phyloP scores from a whole-genome alignment of 2,329 filamentous ascomycete species.

The Chaetomium olivaceum region DNA sequence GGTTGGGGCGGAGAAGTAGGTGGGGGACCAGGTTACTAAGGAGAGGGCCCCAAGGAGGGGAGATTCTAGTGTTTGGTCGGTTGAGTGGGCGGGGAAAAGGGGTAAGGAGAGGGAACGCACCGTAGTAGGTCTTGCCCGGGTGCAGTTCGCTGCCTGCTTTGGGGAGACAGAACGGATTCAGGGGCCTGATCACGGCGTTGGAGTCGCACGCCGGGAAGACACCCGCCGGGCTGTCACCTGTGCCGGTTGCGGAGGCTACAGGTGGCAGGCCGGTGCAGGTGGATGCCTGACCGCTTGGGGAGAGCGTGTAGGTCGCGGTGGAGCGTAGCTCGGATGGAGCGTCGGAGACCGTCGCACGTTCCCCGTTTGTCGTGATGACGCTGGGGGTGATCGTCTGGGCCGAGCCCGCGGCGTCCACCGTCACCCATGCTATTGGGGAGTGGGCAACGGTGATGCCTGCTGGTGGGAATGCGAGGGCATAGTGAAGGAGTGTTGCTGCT shows the following conservation, averaged over 20 bases:
- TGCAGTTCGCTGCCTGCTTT: slow-evolving; percentile 35
- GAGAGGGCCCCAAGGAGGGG: not conserved
- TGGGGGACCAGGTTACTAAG: slow-evolving; percentile 40
- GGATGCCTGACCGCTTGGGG: slow-evolving; percentile 29
- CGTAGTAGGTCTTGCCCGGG: slow-evolving; percentile 39
- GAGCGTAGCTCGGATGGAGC: slow-evolving; percentile 36
- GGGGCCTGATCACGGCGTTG: slow-evolving; percentile 31
- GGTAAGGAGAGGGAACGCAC: slow-evolving; percentile 27
- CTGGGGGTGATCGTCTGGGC: slow-evolving; percentile 37
- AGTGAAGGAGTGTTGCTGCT: slow-evolving; percentile 32
- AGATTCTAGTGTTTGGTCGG: not conserved
- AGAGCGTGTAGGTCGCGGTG: slow-evolving; percentile 37
- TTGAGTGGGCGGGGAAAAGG: not conserved
- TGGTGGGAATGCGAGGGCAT: slow-evolving; percentile 29
- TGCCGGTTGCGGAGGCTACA: slow-evolving; percentile 36
- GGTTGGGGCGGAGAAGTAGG: slow-evolving; percentile 32
- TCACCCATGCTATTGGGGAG: slow-evolving; percentile 36
- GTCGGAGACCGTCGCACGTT: slow-evolving; percentile 34
- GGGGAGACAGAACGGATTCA: slow-evolving; percentile 41
- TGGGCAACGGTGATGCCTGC: slow-evolving; percentile 17
- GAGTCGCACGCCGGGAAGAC: slow-evolving; percentile 38
- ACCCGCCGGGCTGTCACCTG: slow-evolving; percentile 27
- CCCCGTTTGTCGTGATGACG: slow-evolving; percentile 34
- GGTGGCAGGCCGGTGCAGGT: slow-evolving; percentile 39
- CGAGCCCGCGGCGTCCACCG: slow-evolving; percentile 35